Evolutionary conservation across 2,329 filamentous ascomycete species (phyloP), one percentile per base, ranked within the genome.

Genomic region (Xylaria sp.): DNA sequence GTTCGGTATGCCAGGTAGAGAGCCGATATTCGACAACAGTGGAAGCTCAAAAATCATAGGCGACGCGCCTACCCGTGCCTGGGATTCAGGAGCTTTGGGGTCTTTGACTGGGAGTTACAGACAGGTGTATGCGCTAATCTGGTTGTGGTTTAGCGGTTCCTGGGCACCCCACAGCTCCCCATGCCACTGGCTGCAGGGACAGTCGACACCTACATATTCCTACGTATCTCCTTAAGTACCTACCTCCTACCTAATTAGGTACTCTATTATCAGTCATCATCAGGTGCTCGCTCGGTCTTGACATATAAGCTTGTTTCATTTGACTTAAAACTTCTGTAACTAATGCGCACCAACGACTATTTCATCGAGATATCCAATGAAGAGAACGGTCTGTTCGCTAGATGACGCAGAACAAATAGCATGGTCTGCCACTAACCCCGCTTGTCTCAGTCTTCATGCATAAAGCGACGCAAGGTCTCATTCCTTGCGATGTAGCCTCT

Each of bases 401-500:
- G 29, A 42, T 15, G 13, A 42, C 29, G 56, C 27, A 15, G 13
- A 7, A 60, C 27, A 15, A 11, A 7, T 10, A 33, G 42, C n/a
- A 44, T 22, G 22, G 29, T 15, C 49, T 29, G n/a, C 55, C 33
- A 13, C 33, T 22, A 39, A n/a, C 29, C 20, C 65, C 25, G 36
- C n/a, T 13, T 5, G 20, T 25, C 49, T 69, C 44, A 75, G 61
- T 74, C 73, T 57, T 75, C 74, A 45, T 75, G 72, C 74, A 76
- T 75, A 53, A 76, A 76, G 55, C 55, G 63, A 60, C 70, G 47
- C 54, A 76, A 55, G 2, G 59, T 29, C 62, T 79, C 66, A 59
- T 81, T 83, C 57, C 81, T 76, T 5, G 79, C 79, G 63, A 82
- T 83, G 67, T 75, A 80, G 36, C 78, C 78, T 50, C 83, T 77